These are phyloP conservation scores for Venturia oleaginea DNA, from an alignment of 2,329 filamentous ascomycete species.

Conservation along the genomic window DNA sequence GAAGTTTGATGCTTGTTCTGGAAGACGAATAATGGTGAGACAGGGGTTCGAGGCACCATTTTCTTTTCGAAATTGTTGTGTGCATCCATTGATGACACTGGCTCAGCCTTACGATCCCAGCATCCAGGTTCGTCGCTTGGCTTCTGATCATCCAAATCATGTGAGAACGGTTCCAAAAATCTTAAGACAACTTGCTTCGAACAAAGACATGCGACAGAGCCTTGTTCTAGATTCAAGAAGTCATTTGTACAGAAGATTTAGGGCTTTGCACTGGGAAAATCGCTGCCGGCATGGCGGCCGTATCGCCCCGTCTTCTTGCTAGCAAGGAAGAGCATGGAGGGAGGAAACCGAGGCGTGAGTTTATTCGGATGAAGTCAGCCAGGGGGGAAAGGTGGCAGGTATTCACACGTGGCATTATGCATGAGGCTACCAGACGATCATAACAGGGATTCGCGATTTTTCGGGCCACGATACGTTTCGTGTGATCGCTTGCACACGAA, in stretches of 20 bases:
- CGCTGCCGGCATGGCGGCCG: not conserved
- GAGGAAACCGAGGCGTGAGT: not conserved
- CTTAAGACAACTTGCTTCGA: not conserved
- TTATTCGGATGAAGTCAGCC: not conserved
- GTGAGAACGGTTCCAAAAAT: not conserved
- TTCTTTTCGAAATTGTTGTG: not conserved
- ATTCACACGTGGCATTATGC: not conserved
- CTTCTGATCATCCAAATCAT: not conserved
- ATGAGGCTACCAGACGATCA: not conserved
- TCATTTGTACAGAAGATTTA: too few species aligned
- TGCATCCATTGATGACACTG: not conserved
- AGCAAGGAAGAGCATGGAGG: not conserved
- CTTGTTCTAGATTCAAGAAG: not conserved
- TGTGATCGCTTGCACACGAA: not conserved
- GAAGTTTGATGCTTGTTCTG: not conserved
- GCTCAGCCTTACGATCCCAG: constrained; percentile 6
- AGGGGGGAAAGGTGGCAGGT: not conserved
- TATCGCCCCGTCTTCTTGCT: not conserved
- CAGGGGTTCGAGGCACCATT: not conserved
- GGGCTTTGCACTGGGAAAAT: not conserved
- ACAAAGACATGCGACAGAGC: not conserved
- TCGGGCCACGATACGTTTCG: not conserved
- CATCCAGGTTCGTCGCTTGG: not conserved
- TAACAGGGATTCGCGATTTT: not conserved
- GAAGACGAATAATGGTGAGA: not conserved